Evolutionary conservation across 1,139 yeast species (phyloP).

Genomic region (Lodderomyces metapsilosis): DNA sequence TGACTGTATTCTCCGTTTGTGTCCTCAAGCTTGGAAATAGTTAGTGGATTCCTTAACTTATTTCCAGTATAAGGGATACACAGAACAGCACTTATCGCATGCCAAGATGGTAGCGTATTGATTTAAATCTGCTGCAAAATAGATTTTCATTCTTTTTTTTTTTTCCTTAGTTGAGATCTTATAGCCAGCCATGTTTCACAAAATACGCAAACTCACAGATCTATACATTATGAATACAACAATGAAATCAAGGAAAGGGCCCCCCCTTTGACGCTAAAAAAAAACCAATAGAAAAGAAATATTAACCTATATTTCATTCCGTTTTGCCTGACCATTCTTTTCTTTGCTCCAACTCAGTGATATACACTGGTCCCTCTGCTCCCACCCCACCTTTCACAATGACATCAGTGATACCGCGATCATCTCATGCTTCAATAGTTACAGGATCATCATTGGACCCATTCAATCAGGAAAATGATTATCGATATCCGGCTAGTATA

Average conservation of each 20-base stretch:
- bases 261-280: no score
- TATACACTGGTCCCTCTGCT: background rate
- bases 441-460: conserved; percentile 3
- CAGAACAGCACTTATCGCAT: no score
- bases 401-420: conserved; percentile 4
- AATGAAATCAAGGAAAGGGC: no score
- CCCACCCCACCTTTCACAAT: conserved; percentile 1
- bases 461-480: background rate
- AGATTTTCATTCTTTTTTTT: background rate
- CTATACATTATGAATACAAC: background rate
- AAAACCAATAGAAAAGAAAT: no score
- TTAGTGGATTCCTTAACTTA: no score
- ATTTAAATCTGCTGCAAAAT: background rate
- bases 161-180: background rate
- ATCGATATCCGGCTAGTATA: background rate
- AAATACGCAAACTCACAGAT: background rate
- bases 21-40: no score
- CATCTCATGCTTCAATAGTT: conserved; percentile 5
- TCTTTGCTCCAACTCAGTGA: background rate
- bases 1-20: no score
- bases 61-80: no score
- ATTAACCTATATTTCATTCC: no score
- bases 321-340: no score
- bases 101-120: background rate
- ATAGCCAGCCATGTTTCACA: conserved; percentile 1